Base-by-base conservation (phyloP, 106 monocot genomes). In the Phalaenopsis aphrodite region DNA sequence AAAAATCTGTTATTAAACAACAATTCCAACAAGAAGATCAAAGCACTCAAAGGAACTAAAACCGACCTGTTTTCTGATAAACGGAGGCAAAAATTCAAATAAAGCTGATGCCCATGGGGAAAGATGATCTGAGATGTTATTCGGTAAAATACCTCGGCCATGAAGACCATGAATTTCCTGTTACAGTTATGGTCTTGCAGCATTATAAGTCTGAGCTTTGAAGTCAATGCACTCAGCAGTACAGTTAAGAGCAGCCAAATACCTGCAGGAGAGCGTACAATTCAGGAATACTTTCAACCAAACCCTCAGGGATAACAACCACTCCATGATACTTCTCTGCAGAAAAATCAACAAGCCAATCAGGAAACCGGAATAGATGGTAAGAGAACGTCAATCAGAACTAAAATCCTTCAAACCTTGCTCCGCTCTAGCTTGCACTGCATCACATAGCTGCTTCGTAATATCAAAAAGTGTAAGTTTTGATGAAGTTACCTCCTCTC, bases 101-200 rank as follows among this genome's bases (percentile, higher is more conserved):
- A 97, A 83, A 19, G 97, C 97, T 82, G 97, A 94, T 37, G 96
- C 97, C 97, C 94, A 94, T 41, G 94, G 97, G 76, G 97, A 97
- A 81, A 94, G 92, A 79, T 86, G 88, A 14, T 83, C 56, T 78
- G 89, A 87, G 43, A 92, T 92, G 1, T 92, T 88, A 36, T 94
- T 90, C 19, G 79, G 39, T 24, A 86, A 86, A 75, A 97, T 81
- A 48, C 92, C 96, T 87, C 85, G 83, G 77, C 82, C 55, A 49
- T 94, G 88, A 41, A 97, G 85, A 57, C 86, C 87, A 86, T 97
- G 92, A 79, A 97, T 97, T 92, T 97, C 96, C 94, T 97, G 83
- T 45, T 84, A 64, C 19, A 67, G 12, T 52, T 52, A 1, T 8
- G 48, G 52, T 10, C 30, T 19, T n/a, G 41, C 74, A 18, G 15